Conservation (phyloP, 225 moss, liverwort and hornwort species). For the Polytrichum commune region DNA sequence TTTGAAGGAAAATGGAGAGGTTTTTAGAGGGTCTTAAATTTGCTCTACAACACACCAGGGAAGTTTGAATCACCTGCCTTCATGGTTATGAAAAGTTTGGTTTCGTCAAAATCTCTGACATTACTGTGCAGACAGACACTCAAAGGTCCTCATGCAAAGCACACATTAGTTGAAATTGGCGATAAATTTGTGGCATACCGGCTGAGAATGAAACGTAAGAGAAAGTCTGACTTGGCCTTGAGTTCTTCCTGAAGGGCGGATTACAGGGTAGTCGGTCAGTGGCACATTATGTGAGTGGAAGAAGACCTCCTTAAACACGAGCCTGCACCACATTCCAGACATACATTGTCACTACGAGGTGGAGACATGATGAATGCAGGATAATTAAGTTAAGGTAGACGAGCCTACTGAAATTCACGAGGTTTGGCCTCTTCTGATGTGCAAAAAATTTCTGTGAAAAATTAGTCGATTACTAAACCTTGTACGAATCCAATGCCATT, state of each 20-base stretch:
- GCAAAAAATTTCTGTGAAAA: no score
- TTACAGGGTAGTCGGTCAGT: constrained; percentile 22
- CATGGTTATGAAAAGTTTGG: no score
- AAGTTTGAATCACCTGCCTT: no score
- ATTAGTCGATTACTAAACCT: no score
- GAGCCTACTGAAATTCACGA: not conserved
- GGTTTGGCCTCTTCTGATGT: no score
- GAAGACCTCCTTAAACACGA: constrained; percentile 34
- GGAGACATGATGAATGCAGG: not conserved
- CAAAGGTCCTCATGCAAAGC: not conserved
- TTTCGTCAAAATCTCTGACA: no score
- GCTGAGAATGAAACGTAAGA: constrained; percentile 29
- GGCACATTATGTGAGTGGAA: constrained; percentile 24
- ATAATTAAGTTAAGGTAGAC: not conserved
- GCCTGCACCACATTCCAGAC: constrained; percentile 16
- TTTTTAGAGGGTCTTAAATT: no score
- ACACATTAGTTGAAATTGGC: not conserved
- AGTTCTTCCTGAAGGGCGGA: constrained; percentile 36
- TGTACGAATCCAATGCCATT: no score
- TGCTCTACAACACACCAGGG: no score
- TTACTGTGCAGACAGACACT: no score
- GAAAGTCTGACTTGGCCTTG: constrained; percentile 37
- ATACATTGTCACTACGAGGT: not conserved
- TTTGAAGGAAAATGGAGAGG: no score
- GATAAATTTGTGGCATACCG: constrained; percentile 18